phyloP scores from a whole-genome alignment of 1,139 yeast genomes.

The Pichia sp. region DNA sequence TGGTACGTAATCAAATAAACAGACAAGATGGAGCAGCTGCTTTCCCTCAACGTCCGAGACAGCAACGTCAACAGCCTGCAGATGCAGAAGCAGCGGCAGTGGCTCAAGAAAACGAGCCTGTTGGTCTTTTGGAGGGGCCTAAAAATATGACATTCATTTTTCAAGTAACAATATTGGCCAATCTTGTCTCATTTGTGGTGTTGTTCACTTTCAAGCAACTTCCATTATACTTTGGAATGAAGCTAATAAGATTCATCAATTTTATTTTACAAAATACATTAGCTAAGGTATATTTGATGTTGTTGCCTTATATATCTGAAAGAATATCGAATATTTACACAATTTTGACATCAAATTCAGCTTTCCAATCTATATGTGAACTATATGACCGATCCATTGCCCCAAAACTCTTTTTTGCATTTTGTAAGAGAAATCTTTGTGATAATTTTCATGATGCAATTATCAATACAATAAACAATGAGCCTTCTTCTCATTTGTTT shows the following conservation, averaged over 20 bases:
- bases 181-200: slow-evolving; percentile 35
- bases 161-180: slow-evolving; percentile 27
- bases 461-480: slow-evolving; percentile 13
- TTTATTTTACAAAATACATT: background rate
- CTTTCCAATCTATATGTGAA: background rate
- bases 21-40: too few species aligned
- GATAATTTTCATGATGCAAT: slow-evolving; percentile 17
- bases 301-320: background rate
- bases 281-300: background rate
- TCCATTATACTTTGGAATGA: slow-evolving; percentile 33
- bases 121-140: slow-evolving; percentile 5
- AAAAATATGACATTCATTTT: slow-evolving; percentile 13
- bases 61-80: too few species aligned
- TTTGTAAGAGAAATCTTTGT: slow-evolving; percentile 11
- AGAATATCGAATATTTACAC: too few species aligned
- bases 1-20: too few species aligned
- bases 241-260: background rate
- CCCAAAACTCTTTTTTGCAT: slow-evolving; percentile 3
- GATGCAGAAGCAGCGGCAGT: too few species aligned
- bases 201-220: slow-evolving; percentile 41
- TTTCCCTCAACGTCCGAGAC: too few species aligned
- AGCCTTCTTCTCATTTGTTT: slow-evolving; percentile 13
- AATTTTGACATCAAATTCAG: too few species aligned
- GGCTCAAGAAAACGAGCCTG: too few species aligned
- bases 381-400: slow-evolving; percentile 1